Percentiles rank a stretch among this genome's conserved stretches.
Evolutionary conservation across 2,329 filamentous ascomycete genomes (phyloP).

Genomic region (Aspergillus hortae): DNA sequence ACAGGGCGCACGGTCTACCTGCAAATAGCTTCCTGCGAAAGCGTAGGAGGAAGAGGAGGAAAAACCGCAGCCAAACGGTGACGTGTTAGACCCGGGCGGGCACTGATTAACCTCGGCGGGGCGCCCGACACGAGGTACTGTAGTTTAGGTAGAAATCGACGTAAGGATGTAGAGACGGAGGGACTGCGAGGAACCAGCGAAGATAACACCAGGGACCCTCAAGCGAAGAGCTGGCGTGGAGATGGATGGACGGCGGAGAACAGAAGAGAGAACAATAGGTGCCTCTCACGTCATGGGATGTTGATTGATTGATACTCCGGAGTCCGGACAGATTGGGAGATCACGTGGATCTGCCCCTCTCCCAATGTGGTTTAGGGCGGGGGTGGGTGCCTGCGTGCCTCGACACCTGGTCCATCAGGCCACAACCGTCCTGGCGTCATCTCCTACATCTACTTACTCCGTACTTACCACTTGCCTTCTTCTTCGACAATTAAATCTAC

Average conservation of each 20-base stretch:
- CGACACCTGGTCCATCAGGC: neutral
- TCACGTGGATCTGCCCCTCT: slow-evolving; percentile 21
- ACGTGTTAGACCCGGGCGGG: slow-evolving; percentile 13
- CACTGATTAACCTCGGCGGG: slow-evolving; percentile 3
- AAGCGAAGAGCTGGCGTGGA: neutral
- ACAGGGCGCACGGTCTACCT: neutral
- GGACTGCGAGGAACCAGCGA: neutral
- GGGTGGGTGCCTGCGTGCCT: slow-evolving; percentile 5
- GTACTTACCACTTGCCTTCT: too few relatives aligned
- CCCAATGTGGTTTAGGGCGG: slow-evolving; percentile 19
- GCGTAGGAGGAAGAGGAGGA: neutral
- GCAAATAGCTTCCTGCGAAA: neutral
- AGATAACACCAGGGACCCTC: neutral
- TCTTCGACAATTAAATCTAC: neutral
- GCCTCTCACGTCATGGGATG: slow-evolving; percentile 17
- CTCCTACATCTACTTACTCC: neutral
- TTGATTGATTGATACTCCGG: neutral
- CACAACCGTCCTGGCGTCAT: neutral
- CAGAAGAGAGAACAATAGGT: neutral
- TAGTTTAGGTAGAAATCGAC: neutral
- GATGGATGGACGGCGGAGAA: neutral
- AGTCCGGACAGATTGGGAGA: neutral
- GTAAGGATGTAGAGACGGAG: neutral
- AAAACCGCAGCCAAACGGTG: slow-evolving; percentile 5
- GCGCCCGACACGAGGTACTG: neutral